Base-by-base conservation (phyloP, 768 basidiomycete species). In the Trametes meyenii region DNA sequence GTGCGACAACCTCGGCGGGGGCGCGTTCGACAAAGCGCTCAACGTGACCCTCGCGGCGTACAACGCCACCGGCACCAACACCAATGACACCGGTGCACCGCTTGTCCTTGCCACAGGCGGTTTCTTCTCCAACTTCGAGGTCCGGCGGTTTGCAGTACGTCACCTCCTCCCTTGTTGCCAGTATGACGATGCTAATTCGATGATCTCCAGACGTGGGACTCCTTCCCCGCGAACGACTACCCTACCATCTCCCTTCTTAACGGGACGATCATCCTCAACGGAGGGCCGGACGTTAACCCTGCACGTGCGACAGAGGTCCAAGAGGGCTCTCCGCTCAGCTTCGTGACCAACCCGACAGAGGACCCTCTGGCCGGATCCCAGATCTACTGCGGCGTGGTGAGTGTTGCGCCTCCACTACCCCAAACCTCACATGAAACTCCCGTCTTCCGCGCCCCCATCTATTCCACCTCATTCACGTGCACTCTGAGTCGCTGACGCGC, bases 191-290 rank as follows among this genome's bases (percentile, higher is more conserved):
- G 29, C 29, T 33, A 33, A 33, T 33, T 3, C 29, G 29, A 33
- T 33, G 29, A 8, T 33, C 8, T 33, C n/a, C 29, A 33, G 81
- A 83, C 83, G 2, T 81, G 72, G 48, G 76, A 76, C 21, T 81
- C 82, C 12, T 84, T 72, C 68, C 82, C 81, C 13, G 81, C 79
- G 72, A 75, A 83, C 69, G 77, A 81, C 46, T 83, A 76, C 64
- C 80, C 83, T 0, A 50, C 68, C 12, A 62, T 84, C 13, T 71
- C 74, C 26, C 74, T 85, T 50, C 50, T 71, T 5, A 62, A 77
- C 43, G 73, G 76, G 29, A 73, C 72, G 7, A 66, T 85, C 17
- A 72, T 74, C 24, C 80, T 80, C 1, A 76, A 75, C 5, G 62
- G 58, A 38, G 63, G 60, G 17, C 19, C 67, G 29, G 29, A 33